Evolutionary conservation across 164 flowering plant species (phyloP).

Genomic region (Vitis amurensis): DNA sequence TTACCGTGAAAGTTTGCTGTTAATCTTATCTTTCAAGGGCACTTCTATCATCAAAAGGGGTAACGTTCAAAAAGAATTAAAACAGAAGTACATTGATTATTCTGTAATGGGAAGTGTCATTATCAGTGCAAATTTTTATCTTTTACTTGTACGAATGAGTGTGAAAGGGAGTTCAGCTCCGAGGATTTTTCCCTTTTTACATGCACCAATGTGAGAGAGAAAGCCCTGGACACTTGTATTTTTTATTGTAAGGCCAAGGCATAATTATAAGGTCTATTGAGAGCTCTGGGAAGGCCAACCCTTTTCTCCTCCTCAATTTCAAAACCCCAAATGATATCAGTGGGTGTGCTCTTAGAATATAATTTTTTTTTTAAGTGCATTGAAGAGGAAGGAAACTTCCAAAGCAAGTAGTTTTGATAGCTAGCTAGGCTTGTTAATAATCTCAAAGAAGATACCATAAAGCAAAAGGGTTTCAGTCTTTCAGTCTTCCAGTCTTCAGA

Average conservation of each 20-base stretch:
- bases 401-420: slow-evolving; percentile 11
- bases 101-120: slow-evolving; percentile 12
- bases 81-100: no score
- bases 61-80: background rate
- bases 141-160: slow-evolving; percentile 6
- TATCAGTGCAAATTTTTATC: slow-evolving; percentile 2
- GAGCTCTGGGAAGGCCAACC: slow-evolving; percentile 11
- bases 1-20: background rate
- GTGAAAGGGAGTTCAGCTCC: background rate
- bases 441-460: background rate
- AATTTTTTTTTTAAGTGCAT: background rate
- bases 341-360: background rate
- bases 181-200: no score
- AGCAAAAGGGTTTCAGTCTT: background rate
- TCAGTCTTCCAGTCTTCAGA: background rate
- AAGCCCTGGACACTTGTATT: background rate
- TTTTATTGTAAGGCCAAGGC: background rate
- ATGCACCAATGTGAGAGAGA: background rate
- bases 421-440: background rate
- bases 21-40: background rate
- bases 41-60: background rate
- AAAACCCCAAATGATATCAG: background rate
- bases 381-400: slow-evolving; percentile 21
- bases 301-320: background rate
- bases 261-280: background rate